Evolutionary conservation across 148 eudicot species (phyloP), one percentile per base, ranked within the genome.

Genomic region (Pouteria glomerata): DNA sequence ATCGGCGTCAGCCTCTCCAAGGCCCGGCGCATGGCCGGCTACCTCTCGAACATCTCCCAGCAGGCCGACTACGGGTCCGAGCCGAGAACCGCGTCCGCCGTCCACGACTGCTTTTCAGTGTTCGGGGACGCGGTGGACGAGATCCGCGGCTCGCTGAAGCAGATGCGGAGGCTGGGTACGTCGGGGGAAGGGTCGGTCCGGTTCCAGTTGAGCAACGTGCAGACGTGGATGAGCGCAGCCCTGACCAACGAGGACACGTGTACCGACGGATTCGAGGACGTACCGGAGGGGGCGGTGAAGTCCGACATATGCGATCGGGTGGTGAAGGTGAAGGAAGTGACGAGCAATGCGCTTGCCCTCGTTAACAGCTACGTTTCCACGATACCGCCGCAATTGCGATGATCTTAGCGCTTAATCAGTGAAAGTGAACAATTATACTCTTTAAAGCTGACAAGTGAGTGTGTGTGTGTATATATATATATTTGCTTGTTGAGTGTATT

Each of bases 151-250:
- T 91, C 97, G 19, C 71, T 85, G 8, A 76, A 55, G 77, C 85
- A 87, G 77, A 91, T 91, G 90, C 72, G 76, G 5, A 63, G 44
- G 72, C 81, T 90, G 0, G 78, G 75, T 10, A 5, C 44, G 5
- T n/a, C 69, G 37, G 27, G 78, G 0, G 71, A 76, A 3, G 90
- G 82, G 80, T 75, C 78, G 44, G 50, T 85, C 8, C 59, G 77
- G 82, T 91, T 87, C 80, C 84, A 85, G 86, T 50, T 91, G 70
- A 85, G 88, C 77, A 88, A 88, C 42, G 89, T 91, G 69, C 89
- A 91, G 82, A 88, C 97, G 75, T 91, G 90, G 89, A 86, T 91
- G 91, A 91, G 93, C 50, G 85, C 97, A 0, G 97, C 93, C 6
- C 55, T 91, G 41, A 86, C 93, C 10, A 83, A 91, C 48, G 93